These are phyloP conservation scores for Cyclocybe aegerita DNA, from an alignment of 768 basidiomycete genomes.

Conservation along the genomic window DNA sequence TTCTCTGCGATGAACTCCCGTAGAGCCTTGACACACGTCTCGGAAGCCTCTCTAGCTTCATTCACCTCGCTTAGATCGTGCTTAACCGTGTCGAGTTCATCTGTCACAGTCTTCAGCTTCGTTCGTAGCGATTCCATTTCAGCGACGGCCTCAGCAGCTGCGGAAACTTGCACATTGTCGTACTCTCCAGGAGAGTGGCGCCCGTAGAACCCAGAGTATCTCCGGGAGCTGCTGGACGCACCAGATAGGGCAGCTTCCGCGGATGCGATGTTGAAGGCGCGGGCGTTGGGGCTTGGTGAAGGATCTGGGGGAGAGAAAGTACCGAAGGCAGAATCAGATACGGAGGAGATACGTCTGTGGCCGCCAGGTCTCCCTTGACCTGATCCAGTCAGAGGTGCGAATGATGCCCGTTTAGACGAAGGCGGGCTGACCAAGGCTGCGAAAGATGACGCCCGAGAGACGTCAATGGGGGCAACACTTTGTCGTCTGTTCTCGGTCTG, in stretches of 20 bases:
- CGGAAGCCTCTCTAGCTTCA: constrained; percentile 86
- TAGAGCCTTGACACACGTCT: constrained; percentile 79
- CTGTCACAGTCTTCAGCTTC: constrained; percentile 55
- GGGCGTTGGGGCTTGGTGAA: constrained; percentile 33
- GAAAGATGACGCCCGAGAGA: constrained; percentile 44
- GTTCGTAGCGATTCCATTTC: constrained; percentile 61
- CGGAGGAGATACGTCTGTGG: constrained; percentile 74
- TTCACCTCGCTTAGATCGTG: constrained; percentile 73
- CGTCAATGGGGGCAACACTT: constrained; percentile 55
- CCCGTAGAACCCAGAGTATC: constrained; percentile 55
- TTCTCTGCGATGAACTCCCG: constrained; percentile 81
- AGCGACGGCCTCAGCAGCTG: constrained; percentile 11
- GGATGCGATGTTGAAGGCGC: constrained; percentile 29
- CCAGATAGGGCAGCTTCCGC: constrained; percentile 27
- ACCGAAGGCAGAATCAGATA: constrained; percentile 57
- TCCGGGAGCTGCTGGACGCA: constrained; percentile 28
- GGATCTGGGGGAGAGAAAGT: constrained; percentile 27
- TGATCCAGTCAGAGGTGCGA: constrained; percentile 68
- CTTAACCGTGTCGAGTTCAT: constrained; percentile 61
- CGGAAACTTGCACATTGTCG: constrained; percentile 26
- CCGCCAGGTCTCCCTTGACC: constrained; percentile 40
- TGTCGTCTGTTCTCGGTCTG: constrained; percentile 75
- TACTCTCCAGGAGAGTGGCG: constrained; percentile 44
- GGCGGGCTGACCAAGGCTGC: constrained; percentile 41
- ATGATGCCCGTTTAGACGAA: constrained; percentile 71